Percentiles rank a stretch among this genome's conserved stretches.
phyloP scores from a whole-genome alignment of 805 yeast genomes.

The Spencermartinsiella europaea region DNA sequence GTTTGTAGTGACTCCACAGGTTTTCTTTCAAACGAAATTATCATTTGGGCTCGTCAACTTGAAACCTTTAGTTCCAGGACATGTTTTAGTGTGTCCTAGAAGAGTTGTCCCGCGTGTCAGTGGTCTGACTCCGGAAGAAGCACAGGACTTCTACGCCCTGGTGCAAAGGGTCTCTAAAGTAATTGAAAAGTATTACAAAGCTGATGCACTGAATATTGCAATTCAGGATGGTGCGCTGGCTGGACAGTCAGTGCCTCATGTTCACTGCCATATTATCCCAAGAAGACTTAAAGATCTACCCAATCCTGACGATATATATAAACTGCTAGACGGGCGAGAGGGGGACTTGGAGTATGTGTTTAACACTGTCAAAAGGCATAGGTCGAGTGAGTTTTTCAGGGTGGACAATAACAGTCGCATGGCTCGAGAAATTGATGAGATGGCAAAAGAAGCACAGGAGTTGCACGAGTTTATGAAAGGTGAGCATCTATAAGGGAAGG shows the following conservation, averaged over 20 bases:
- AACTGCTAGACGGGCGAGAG: conserved; percentile 52
- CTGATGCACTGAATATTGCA: conserved; percentile 82
- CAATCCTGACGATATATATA: conserved; percentile 73
- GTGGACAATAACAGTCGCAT: conserved; percentile 49
- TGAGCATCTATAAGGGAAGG: not conserved
- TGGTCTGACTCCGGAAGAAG: conserved; percentile 68
- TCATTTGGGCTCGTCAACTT: conserved; percentile 86
- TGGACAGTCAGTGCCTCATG: conserved; percentile 94
- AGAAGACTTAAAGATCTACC: conserved; percentile 50
- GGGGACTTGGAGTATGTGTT: conserved; percentile 41
- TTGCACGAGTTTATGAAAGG: conserved; percentile 31
- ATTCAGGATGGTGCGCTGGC: conserved; percentile 96
- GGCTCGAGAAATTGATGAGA: conserved; percentile 55
- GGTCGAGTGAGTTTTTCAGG: conserved; percentile 23
- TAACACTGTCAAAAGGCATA: conserved; percentile 25
- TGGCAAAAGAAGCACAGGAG: conserved; percentile 67
- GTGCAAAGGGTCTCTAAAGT: conserved; percentile 67
- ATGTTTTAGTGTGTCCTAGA: conserved; percentile 82
- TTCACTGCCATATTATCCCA: conserved; percentile 92
- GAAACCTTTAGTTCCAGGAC: conserved; percentile 92
- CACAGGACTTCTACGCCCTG: conserved; percentile 67
- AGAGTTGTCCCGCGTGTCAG: conserved; percentile 60
- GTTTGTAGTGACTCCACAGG: conserved; percentile 32
- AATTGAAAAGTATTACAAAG: conserved; percentile 60
- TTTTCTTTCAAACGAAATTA: conserved; percentile 49